Conservation (phyloP, 2,329 filamentous ascomycete genomes). For the Trichoderma guizhouense region DNA sequence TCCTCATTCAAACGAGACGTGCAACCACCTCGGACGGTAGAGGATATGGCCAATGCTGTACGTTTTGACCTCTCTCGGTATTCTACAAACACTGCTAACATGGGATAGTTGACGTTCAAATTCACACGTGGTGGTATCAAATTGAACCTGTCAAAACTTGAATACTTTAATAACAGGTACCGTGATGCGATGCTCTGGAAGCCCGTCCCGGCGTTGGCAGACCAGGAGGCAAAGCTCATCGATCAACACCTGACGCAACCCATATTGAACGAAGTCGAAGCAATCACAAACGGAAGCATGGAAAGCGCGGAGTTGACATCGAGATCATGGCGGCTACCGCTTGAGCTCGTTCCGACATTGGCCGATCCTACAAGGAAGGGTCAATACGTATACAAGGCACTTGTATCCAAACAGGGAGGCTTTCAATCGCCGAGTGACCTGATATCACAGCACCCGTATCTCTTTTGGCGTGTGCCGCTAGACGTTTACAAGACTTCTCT, state of each 20-base stretch:
- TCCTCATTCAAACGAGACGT: constrained; percentile 31
- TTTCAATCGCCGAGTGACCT: constrained; percentile 25
- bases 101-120: constrained; percentile 68
- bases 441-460: constrained; percentile 33
- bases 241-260: constrained; percentile 24
- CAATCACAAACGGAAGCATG: constrained; percentile 22
- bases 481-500: constrained; percentile 29
- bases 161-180: constrained; percentile 73
- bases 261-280: constrained; percentile 24
- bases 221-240: constrained; percentile 26
- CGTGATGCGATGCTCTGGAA: constrained; percentile 33
- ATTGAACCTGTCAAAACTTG: constrained; percentile 75
- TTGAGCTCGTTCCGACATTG: constrained; percentile 29
- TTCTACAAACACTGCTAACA: constrained; percentile 23
- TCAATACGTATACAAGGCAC: constrained; percentile 26
- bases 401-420: constrained; percentile 24
- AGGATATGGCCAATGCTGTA: constrained; percentile 68
- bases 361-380: constrained; percentile 15
- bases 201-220: constrained; percentile 24
- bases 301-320: neutral
- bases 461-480: constrained; percentile 38
- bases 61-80: constrained; percentile 23
- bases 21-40: constrained; percentile 46
- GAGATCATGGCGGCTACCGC: constrained; percentile 24
- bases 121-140: constrained; percentile 90